Base-by-base conservation (phyloP, 768 basidiomycete species). In the Mycena filopes region DNA sequence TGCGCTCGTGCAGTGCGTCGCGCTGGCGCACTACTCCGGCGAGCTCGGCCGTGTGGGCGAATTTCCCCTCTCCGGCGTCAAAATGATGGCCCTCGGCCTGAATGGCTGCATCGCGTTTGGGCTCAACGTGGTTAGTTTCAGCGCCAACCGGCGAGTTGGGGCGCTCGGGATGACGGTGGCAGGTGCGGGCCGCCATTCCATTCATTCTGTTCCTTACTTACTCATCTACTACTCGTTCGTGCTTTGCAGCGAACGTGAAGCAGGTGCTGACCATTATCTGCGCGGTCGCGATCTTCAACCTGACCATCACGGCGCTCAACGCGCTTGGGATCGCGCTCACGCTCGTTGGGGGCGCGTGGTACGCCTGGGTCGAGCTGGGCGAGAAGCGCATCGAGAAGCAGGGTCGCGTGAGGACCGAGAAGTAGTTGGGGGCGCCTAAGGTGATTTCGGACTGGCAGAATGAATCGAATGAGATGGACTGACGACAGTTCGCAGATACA, bases 91-190 rank as follows among this genome's bases (percentile, higher is more conserved):
- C 8, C 77, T 99, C 47, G 67, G 87, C 6, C 71, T 91, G 38
- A 99, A 99, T 70, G 97, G 96, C 0, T 74, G 82, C 16, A 88
- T 99, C 72, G 98, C 98, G 4, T 98, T 98, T 73, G 91, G 89
- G 16, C 81, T 99, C 55, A 99, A 99, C 71, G 88, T 98, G 3
- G 93, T 98, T 60, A 94, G 92, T 75, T 98, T 99, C 73, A 93
- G 93, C 42, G 94, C 98, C n/a, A 99, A 99, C 79, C 90, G 91
- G 77, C 89, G 92, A 74, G 90, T 94, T 0, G 95, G 96, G 2
- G 90, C 95, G 15, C 74, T 97, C 67, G 92, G 90, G 49, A 97
- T 96, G 92, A 94, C 92, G 12, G 95, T 97, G 49, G 93, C 94
- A 64, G 91, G 91, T 93, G 64, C 55, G 25, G 51, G 0, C n/a